Evolutionary conservation across 108 stramenopile genomes (phyloP).

Genomic region (Discostella stelligeroides): DNA sequence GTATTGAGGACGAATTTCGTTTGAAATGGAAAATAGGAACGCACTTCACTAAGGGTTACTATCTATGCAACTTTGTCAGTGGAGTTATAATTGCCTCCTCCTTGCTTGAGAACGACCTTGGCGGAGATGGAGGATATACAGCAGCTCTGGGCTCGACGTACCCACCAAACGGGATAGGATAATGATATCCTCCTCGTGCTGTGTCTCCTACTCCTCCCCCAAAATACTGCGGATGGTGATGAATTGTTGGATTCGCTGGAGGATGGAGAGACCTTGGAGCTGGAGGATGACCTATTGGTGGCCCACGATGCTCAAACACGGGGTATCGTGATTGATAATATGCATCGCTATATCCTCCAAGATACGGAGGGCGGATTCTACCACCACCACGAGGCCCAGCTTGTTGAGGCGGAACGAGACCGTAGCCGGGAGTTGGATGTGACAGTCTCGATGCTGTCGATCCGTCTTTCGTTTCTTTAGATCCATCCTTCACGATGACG

Average conservation of each 20-base stretch:
- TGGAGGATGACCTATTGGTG: background rate
- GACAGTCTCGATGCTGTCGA: background rate
- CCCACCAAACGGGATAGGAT: background rate
- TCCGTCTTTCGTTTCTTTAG: background rate
- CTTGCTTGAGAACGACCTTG: background rate
- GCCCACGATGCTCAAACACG: background rate
- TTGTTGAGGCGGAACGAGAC: background rate
- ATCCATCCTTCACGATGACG: background rate
- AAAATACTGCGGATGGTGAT: background rate
- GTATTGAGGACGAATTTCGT: too few relatives aligned
- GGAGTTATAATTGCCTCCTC: background rate
- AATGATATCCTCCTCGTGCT: constrained; percentile 4
- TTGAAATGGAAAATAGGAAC: too few relatives aligned
- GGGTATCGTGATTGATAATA: background rate
- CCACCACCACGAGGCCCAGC: background rate
- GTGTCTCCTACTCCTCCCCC: background rate
- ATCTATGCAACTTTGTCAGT: too few relatives aligned
- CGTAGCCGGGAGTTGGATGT: background rate
- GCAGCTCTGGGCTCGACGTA: background rate
- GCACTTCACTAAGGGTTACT: too few relatives aligned
- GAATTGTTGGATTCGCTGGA: background rate
- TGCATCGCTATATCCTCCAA: background rate
- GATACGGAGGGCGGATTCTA: constrained; percentile 7
- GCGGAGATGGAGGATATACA: background rate
- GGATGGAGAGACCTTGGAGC: background rate